phyloP scores from a whole-genome alignment of 2,329 filamentous ascomycete species.

The Lasiodiplodia citricola region DNA sequence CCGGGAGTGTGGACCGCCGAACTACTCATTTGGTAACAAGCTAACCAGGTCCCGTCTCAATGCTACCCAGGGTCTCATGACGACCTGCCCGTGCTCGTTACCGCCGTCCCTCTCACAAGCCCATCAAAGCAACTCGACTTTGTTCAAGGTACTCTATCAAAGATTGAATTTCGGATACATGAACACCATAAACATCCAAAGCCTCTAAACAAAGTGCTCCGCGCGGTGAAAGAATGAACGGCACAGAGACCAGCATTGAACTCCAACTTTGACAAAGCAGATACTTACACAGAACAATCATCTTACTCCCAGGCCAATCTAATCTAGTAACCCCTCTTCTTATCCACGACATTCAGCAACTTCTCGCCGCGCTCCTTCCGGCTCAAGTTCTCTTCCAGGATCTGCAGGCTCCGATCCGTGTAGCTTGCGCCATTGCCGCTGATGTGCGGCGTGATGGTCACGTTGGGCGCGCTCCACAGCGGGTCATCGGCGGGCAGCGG shows the following conservation, averaged over 20 bases:
- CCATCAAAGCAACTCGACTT: background rate
- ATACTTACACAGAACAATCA: background rate
- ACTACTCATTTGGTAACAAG: no score
- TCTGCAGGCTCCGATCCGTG: slow-evolving; percentile 60
- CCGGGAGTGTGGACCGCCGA: background rate
- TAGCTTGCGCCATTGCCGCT: slow-evolving; percentile 62
- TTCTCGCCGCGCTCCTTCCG: slow-evolving; percentile 57
- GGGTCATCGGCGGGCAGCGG: slow-evolving; percentile 71
- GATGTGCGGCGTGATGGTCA: slow-evolving; percentile 72
- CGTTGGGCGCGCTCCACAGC: slow-evolving; percentile 72
- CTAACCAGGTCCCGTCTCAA: no score
- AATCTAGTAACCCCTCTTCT: slow-evolving; percentile 64
- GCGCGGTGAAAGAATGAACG: background rate
- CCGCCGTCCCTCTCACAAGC: background rate
- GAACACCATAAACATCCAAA: background rate
- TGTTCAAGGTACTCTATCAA: background rate
- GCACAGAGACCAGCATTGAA: background rate
- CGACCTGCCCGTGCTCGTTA: no score
- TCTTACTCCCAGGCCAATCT: background rate
- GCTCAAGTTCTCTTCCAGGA: slow-evolving; percentile 63
- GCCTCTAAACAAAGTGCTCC: background rate
- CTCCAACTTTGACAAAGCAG: no score
- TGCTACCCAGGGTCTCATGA: no score
- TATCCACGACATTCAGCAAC: slow-evolving; percentile 67
- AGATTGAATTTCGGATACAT: background rate